phyloP scores from a whole-genome alignment of 371 early-diverging fungal species.

The Apophysomyces trapeziformis region DNA sequence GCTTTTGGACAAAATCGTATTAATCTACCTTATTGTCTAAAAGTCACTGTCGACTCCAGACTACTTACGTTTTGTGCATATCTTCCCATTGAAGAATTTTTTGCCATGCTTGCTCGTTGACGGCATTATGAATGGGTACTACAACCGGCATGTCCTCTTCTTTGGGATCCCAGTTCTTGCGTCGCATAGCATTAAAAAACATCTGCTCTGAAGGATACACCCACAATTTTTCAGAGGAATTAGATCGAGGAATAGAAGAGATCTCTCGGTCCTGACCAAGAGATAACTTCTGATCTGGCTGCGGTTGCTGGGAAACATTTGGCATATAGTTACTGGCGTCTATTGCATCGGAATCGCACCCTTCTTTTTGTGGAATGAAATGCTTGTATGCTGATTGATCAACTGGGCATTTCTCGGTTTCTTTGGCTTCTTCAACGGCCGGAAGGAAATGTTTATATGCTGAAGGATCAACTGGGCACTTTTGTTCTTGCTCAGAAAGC shows the following conservation, averaged over 20 bases:
- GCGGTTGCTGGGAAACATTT: slow-evolving; percentile 63
- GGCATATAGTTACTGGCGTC: slow-evolving; percentile 83
- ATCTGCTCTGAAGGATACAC: slow-evolving; percentile 95
- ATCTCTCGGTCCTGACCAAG: slow-evolving; percentile 68
- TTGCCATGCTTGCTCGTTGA: slow-evolving; percentile 93
- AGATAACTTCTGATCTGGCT: slow-evolving; percentile 55
- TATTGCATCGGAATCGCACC: slow-evolving; percentile 57
- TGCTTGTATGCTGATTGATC: slow-evolving; percentile 54
- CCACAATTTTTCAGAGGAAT: slow-evolving; percentile 72
- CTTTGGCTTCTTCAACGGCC: slow-evolving; percentile 1
- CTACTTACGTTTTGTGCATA: slow-evolving; percentile 57
- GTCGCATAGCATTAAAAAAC: slow-evolving; percentile 92
- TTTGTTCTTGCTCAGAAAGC: slow-evolving; percentile 21
- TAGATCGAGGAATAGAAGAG: slow-evolving; percentile 75
- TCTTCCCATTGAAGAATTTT: slow-evolving; percentile 92
- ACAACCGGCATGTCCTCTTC: slow-evolving; percentile 65
- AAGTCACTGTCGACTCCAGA: slow-evolving; percentile 9
- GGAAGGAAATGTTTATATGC: slow-evolving; percentile 58
- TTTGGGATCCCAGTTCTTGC: slow-evolving; percentile 85
- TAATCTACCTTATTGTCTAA: not conserved
- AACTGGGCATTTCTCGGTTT: slow-evolving; percentile 50
- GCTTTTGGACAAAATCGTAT: slow-evolving; percentile 28
- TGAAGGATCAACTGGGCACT: slow-evolving; percentile 51
- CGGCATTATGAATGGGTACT: slow-evolving; percentile 69
- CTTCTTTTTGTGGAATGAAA: slow-evolving; percentile 40